Base-by-base conservation (phyloP, 2,329 filamentous ascomycete species). In the Bipolaris victoriae region DNA sequence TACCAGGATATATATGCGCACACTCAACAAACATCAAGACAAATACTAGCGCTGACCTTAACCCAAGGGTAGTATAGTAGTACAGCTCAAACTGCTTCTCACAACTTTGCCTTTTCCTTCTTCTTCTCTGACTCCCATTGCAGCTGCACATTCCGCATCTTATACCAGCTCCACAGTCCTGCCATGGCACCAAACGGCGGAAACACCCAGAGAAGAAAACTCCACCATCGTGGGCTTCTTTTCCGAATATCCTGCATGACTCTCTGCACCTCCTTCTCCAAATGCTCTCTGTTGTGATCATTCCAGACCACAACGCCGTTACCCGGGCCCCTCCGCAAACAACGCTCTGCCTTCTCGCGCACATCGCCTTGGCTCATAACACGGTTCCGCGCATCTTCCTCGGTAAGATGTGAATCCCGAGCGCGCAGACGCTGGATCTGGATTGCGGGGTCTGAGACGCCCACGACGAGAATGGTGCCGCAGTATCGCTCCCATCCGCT, bases 241-340 rank as follows among this genome's bases (percentile, higher is more conserved):
- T 70, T 80, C 68, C 81, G 82, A 36, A 97, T 79, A 58, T 83
- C 82, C 3, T 68, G 71, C 79, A 98, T 86, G 7, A 88, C 90
- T 57, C 79, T 80, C 49, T 83, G 82, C 10, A 98, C 80, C 74
- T 91, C 87, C 49, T 71, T 76, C 76, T 85, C 84, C 70, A 99
- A 76, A 61, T 92, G 86, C 35, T 87, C 87, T 70, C 82, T 88
- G 45, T 86, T 86, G 2, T 86, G 86, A 78, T 98, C 94, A 78
- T 99, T 99, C 91, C 91, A 95, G 22, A 99, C 84, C 33, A 97
- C 91, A 3, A 92, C 84, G 0, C 93, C 94, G 46, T 83, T 84
- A 6, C 80, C 81, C 40, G 74, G 69, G 3, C 86, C 86, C 43
- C 92, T 81, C 45, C 84, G 86, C 77, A 90, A 82, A 59, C 88